Evolutionary conservation across 352 stramenopile species (phyloP), one percentile per base, ranked within the genome.

Genomic region (Globisporangium paddicum): DNA sequence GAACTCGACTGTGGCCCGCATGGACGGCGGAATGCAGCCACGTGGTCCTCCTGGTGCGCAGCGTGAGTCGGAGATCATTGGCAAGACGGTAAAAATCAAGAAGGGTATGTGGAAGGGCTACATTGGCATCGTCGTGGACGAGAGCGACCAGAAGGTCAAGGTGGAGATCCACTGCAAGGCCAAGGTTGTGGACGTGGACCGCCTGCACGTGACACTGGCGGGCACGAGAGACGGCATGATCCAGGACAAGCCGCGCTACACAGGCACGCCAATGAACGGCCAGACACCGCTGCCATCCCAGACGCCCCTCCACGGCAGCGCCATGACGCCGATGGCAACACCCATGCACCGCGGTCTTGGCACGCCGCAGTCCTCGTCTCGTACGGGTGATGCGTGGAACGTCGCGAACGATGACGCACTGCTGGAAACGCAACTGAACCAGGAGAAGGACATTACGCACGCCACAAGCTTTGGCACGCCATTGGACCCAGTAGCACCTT

Each of bases 81-180:
- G 88, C 7, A 90, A 96, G 66, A 96, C 87, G 5, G 87, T 96
- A 21, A 95, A 95, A 72, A 89, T 96, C 66, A 96, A 93, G 63
- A 93, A 93, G 59, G 88, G 88, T 1, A 86, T 89, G 44, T 96
- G 87, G 85, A 96, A 96, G 79, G 87, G 87, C 32, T 96, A 96
- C 72, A 96, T 96, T 58, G 88, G 88, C 64, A 96, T 96, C 58
- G 83, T 96, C 38, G 85, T 96, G 26, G 86, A 94, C 64, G 86
- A 94, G 73, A 86, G 67, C 53, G 88, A 96, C 26, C 79, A 87
- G 58, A 96, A 94, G 67, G 87, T 95, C 63, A 96, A 96, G 68
- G 88, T 96, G 32, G 88, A 96, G 65, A 93, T 96, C 45, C 88
- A 96, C 60, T 96, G 78, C 52, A 95, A 96, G 64, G 84, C 86